phyloP scores from a whole-genome alignment of 176 grass and related monocot genomes.

The Coix lacrymajobi region DNA sequence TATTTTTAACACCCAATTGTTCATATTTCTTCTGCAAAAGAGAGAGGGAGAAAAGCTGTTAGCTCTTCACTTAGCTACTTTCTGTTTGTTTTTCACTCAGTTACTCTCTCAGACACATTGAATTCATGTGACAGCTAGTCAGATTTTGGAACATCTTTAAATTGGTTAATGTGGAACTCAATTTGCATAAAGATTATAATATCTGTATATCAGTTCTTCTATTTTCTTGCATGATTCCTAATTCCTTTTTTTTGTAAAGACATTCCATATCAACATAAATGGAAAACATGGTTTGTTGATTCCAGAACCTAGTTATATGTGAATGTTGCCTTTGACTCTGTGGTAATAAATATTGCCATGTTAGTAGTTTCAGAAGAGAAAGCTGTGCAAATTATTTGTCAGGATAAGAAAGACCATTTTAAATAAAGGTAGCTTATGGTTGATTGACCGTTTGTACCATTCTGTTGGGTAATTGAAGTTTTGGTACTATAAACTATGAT shows the following conservation, averaged over 20 bases:
- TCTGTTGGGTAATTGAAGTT: not conserved
- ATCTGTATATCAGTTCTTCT: not conserved
- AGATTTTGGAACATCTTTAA: slow-evolving; percentile 3
- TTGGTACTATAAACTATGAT: not conserved
- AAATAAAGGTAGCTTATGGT: not conserved
- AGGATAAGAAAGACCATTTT: slow-evolving; percentile 1
- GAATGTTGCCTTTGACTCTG: not conserved
- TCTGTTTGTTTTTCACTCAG: not conserved
- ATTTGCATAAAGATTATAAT: not conserved
- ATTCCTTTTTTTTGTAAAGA: not conserved
- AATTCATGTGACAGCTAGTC: not conserved
- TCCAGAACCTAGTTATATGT: slow-evolving; percentile 18
- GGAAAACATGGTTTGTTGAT: not conserved
- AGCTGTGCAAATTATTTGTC: not conserved
- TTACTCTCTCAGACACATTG: not conserved
- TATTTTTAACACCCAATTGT: not conserved
- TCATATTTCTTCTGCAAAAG: not conserved
- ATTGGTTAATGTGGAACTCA: not conserved
- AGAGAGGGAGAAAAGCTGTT: not conserved
- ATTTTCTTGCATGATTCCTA: not conserved
- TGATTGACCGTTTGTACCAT: not conserved
- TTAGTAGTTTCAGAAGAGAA: slow-evolving; percentile 3
- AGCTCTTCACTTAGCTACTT: not conserved
- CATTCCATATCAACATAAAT: not conserved
- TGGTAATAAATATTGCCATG: not conserved